Evolutionary conservation across 805 yeast genomes (phyloP), one percentile per base, ranked within the genome.

Genomic region (Yarrowia yakushimensis): DNA sequence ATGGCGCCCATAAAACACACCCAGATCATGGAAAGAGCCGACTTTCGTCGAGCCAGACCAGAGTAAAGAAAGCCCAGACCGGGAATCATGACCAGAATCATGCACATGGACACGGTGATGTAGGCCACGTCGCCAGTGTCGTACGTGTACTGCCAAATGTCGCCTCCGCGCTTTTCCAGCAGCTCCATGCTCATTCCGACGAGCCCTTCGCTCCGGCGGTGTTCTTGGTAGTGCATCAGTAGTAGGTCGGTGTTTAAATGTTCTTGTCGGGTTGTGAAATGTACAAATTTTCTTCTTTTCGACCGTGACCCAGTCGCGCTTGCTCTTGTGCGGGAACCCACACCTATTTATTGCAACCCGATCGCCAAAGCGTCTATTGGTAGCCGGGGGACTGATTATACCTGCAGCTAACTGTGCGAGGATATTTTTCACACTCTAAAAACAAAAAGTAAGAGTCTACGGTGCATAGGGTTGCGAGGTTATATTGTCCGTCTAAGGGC

Each of bases 21-120:
- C 88, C 96, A 90, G 30, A 91, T 85, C 82, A 90, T 82, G 17
- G 93, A 86, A 48, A 91, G 77, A 0, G 97, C 97, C n/a, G 90
- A 85, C 73, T 91, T 91, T 70, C 97, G 78, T 71, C 97, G 79
- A 12, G 96, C 93, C 65, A 92, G 79, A 15, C 98, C 99, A 11
- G 96, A 86, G 74, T 93, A 93, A 39, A 93, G 79, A 71, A 92
- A 90, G 2, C 96, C 97, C 69, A 93, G 82, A 17, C 97, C 98
- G 18, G 97, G 97, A 27, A 93, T 84, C 98, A 93, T 93, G 68
- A 92, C 79, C 77, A 93, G 82, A 60, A 92, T 96, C 69, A 90
- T 74, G 48, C 73, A 66, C 10, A 78, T 68, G 50, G 75, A 73
- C n/a, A 76, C 64, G 22, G 70, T 48, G 17, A 77, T 65, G 67